A percentile compares a stretch with the other conserved stretches of the same genome.
phyloP scores from a whole-genome alignment of 2,329 filamentous ascomycete species.

The Pseudocercospora crystallina region DNA sequence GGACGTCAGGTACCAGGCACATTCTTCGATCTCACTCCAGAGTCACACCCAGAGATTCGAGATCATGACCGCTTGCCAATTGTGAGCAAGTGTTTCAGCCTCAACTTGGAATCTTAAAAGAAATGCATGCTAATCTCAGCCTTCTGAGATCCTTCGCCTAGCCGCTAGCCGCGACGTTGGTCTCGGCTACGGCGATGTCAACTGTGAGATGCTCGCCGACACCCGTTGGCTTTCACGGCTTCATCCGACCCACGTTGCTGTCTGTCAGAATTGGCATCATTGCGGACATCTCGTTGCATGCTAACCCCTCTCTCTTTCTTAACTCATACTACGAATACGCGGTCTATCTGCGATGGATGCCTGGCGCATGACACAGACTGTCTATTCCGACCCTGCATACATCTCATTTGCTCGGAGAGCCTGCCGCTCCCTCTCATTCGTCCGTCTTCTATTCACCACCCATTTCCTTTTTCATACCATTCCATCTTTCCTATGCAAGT shows the following conservation, averaged over 20 bases:
- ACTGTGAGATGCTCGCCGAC: slow-evolving; percentile 1
- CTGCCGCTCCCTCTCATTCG: slow-evolving; percentile 14
- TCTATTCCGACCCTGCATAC: slow-evolving; percentile 15
- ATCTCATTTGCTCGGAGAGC: slow-evolving; percentile 10
- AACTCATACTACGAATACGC: neutral
- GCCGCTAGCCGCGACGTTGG: slow-evolving; percentile 7
- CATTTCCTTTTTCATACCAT: slow-evolving; percentile 14
- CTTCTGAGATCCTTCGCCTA: slow-evolving; percentile 14
- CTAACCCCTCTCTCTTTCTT: too few species aligned
- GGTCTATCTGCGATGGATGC: slow-evolving; percentile 16
- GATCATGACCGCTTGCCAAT: neutral
- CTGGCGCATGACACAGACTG: slow-evolving; percentile 11
- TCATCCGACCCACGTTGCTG: neutral
- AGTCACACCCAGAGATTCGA: too few species aligned
- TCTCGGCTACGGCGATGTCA: slow-evolving; percentile 17
- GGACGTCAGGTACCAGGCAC: slow-evolving; percentile 15
- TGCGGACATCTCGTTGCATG: too few species aligned
- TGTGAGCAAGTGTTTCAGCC: slow-evolving; percentile 15
- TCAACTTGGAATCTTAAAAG: slow-evolving; percentile 14
- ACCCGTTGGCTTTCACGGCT: slow-evolving; percentile 10
- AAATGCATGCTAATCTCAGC: slow-evolving; percentile 18
- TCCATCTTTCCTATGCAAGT: slow-evolving; percentile 6
- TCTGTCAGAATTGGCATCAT: too few species aligned
- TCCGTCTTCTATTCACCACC: slow-evolving; percentile 13
- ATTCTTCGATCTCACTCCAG: neutral